phyloP scores from a whole-genome alignment of 345 rosid species.

The Brassica nigra region DNA sequence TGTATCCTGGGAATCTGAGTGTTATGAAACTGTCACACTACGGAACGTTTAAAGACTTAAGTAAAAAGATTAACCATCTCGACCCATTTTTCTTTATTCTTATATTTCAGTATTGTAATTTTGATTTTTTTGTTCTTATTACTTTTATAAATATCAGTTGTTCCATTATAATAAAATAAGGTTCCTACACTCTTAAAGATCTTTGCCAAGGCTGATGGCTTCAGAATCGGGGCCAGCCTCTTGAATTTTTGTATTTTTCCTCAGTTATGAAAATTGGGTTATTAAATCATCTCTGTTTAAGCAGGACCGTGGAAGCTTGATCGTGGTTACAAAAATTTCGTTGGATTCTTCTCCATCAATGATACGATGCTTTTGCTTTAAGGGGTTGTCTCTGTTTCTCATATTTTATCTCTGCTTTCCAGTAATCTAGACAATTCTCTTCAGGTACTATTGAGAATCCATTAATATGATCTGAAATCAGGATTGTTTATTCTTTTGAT shows the following conservation, averaged over 20 bases:
- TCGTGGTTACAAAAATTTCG: slow-evolving; percentile 18
- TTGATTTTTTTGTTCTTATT: too few species aligned
- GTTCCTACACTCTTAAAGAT: too few species aligned
- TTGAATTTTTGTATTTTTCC: neutral
- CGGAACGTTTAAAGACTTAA: too few species aligned
- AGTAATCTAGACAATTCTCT: slow-evolving; percentile 75
- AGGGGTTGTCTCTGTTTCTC: slow-evolving; percentile 85
- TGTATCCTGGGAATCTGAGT: too few species aligned
- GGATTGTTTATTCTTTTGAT: neutral
- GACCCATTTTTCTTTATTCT: too few species aligned
- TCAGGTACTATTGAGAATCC: slow-evolving; percentile 49
- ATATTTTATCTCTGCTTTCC: slow-evolving; percentile 70
- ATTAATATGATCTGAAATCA: neutral
- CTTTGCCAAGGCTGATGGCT: too few species aligned
- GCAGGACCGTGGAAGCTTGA: slow-evolving; percentile 29
- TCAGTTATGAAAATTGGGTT: neutral
- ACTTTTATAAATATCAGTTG: too few species aligned
- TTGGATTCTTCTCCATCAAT: slow-evolving; percentile 39
- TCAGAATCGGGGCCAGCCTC: too few species aligned
- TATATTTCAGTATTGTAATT: too few species aligned
- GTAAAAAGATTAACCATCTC: too few species aligned
- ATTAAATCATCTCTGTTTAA: neutral
- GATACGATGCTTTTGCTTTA: slow-evolving; percentile 75
- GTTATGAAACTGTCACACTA: too few species aligned
- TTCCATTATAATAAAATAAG: too few species aligned